Base-by-base conservation (phyloP, 371 early-diverging fungal species). In the Apophysomyces ossiformis region DNA sequence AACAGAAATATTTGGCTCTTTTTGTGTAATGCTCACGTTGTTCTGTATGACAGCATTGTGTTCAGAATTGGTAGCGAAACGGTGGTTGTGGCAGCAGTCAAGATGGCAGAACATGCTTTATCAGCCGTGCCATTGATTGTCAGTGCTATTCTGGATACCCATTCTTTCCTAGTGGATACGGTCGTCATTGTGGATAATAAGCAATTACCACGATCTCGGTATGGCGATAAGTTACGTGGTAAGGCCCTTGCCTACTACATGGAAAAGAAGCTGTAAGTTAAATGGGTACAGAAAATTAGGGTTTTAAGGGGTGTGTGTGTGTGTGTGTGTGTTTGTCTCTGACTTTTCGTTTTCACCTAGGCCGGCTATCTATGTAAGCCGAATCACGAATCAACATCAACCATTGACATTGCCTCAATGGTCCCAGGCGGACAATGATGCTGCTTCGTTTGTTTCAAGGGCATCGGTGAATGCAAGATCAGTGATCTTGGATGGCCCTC, bases 121-220 rank as follows among this genome's bases (percentile, higher is more conserved):
- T 72, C 84, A 38, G 39, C 86, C 16, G 80, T 86, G 12, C 79
- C 91, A 43, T 65, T 89, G 37, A 77, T 93, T 57, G 84, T 93
- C 57, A 85, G 87, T 67, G 81, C 85, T 5, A 82, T 93, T 12
- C 71, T 93, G 38, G 92, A 92, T 38, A 81, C 87, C 38, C 93
- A 94, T 74, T 84, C 83, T 57, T 87, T 93, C 71, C 72, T 92
- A 60, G 73, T 92, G 1, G 92, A 92, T 73, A 85, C 85, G 36
- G 84, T 95, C 39, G 87, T 89, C 0, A 81, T 93, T 61, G 82
- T 93, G 4, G 79, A 82, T 35, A 78, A 81, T 16, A 86, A 81
- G 45, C 75, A 85, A 12, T 69, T 95, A 60, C 86, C 91, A 39
- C 80, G 86, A 61, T 78, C 85, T 37, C 69, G 86, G 13, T 80